Evolutionary conservation across 1,139 yeast genomes (phyloP).

Genomic region (Wickerhamomyces sp.): DNA sequence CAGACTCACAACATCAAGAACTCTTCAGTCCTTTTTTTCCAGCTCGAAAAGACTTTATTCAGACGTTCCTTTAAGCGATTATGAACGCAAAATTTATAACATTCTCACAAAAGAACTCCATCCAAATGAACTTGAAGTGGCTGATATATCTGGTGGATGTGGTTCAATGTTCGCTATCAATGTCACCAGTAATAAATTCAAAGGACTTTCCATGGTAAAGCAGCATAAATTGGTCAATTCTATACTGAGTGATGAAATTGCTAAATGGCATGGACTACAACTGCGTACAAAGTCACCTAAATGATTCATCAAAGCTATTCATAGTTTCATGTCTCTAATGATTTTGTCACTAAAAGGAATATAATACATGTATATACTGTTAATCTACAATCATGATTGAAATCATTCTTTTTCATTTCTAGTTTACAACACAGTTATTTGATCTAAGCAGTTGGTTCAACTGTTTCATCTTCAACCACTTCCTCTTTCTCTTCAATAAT

Average conservation of each 20-base stretch:
- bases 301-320: conserved; percentile 1
- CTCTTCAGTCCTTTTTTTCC: not conserved
- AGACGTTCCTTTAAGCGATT: conserved; percentile 42
- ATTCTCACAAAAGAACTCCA: conserved; percentile 48
- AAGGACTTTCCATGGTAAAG: conserved; percentile 77
- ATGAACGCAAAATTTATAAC: conserved; percentile 60
- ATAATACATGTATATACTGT: not conserved
- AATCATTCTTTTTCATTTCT: too few species aligned
- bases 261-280: conserved; percentile 94
- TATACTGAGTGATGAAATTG: conserved; percentile 76
- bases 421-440: too few species aligned
- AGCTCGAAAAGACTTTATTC: conserved; percentile 4
- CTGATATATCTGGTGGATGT: conserved; percentile 92
- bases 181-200: conserved; percentile 68
- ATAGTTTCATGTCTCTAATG: not conserved
- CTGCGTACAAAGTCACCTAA: conserved; percentile 60
- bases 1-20: conserved; percentile 4
- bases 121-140: conserved; percentile 60
- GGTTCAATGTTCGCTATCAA: conserved; percentile 96
- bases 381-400: not conserved
- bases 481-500: conserved; percentile 59
- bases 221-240: conserved; percentile 90
- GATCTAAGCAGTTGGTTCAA: not conserved
- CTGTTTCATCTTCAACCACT: conserved; percentile 42
- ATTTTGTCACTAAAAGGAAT: not conserved